Conservation (phyloP, 78 protist genomes). For the Planoprotostelium fungivorum region DNA sequence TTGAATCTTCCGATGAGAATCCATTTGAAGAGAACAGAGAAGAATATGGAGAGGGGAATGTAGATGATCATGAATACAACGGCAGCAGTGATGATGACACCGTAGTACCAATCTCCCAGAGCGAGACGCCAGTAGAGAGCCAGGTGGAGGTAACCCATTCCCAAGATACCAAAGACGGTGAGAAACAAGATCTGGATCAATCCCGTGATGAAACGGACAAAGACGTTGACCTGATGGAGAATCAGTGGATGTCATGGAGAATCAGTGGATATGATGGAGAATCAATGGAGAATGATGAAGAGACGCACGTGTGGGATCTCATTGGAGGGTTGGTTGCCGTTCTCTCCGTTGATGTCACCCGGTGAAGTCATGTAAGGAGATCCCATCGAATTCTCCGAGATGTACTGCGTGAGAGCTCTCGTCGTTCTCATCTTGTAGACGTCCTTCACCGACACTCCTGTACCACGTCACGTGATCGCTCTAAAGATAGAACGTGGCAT, state of each 20-base stretch:
- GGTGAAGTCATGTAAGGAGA: too few species aligned
- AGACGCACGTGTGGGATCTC: neutral
- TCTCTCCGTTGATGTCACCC: too few species aligned
- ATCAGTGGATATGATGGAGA: neutral
- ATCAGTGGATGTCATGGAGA: neutral
- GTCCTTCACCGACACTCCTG: neutral
- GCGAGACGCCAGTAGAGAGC: neutral
- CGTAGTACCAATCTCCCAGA: neutral
- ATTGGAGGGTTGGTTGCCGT: neutral
- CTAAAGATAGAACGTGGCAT: neutral
- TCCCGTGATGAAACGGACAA: neutral
- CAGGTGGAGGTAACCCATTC: neutral
- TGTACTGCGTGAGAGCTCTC: neutral
- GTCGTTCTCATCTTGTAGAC: neutral
- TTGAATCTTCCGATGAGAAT: neutral
- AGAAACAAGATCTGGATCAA: neutral
- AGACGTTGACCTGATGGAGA: neutral
- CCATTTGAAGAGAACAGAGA: neutral
- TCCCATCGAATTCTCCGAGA: neutral
- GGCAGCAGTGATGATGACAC: neutral
- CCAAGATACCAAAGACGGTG: neutral
- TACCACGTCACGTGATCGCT: too few species aligned
- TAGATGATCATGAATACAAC: neutral
- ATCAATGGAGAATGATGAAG: neutral
- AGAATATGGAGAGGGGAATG: neutral